A percentile compares a stretch with the other conserved stretches of the same genome.
Conservation (phyloP, 75 land plant species). For the Selaginella moellendorffii region DNA sequence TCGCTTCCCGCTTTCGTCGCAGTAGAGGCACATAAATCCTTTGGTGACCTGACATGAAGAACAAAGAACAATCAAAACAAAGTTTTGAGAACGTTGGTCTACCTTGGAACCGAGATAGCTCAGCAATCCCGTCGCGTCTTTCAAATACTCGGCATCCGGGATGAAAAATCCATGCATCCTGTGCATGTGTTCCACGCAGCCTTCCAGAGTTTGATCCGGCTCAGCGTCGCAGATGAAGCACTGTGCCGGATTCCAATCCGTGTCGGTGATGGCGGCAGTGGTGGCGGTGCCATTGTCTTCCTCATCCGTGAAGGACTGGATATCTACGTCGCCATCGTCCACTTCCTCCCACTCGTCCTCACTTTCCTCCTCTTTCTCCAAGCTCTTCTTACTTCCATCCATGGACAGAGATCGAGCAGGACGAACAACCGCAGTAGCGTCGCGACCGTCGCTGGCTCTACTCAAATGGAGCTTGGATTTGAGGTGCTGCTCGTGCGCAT, state of each 20-base stretch:
- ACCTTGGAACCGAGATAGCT: slow-evolving; percentile 84
- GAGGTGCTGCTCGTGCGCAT: slow-evolving; percentile 81
- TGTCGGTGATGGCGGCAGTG: too few relatives aligned
- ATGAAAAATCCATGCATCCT: slow-evolving; percentile 81
- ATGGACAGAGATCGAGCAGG: slow-evolving; percentile 39
- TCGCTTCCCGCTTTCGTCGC: slow-evolving; percentile 74
- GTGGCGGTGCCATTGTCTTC: slow-evolving; percentile 20
- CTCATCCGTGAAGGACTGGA: slow-evolving; percentile 15
- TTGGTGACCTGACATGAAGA: slow-evolving; percentile 40
- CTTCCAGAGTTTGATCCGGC: slow-evolving; percentile 45
- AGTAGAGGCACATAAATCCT: slow-evolving; percentile 77
- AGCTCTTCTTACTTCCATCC: slow-evolving; percentile 83
- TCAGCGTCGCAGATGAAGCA: slow-evolving; percentile 75
- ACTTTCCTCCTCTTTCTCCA: slow-evolving; percentile 13
- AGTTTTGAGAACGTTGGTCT: neutral
- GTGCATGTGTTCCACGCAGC: slow-evolving; percentile 93
- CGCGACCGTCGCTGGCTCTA: slow-evolving; percentile 35
- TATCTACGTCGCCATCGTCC: slow-evolving; percentile 40
- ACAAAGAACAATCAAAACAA: neutral
- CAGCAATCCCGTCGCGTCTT: slow-evolving; percentile 68
- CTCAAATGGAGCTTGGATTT: slow-evolving; percentile 46
- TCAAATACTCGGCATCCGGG: slow-evolving; percentile 87
- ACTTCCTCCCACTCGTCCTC: slow-evolving; percentile 88
- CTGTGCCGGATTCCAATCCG: slow-evolving; percentile 39
- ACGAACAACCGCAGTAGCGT: slow-evolving; percentile 31